phyloP scores from a whole-genome alignment of 2,329 filamentous ascomycete genomes.

The Penicillium sp. region DNA sequence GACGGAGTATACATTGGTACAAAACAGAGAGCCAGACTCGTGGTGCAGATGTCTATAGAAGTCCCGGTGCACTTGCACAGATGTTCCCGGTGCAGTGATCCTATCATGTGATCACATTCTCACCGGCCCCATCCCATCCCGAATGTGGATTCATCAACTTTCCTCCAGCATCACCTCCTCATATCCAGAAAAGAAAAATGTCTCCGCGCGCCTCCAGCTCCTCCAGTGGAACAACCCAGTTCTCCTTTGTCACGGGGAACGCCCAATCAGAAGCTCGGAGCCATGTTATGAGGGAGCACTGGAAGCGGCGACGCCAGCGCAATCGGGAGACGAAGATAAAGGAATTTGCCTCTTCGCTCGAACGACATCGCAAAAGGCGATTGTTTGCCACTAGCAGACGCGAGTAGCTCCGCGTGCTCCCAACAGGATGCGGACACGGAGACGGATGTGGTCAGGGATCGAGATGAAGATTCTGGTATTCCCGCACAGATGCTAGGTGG shows the following conservation, averaged over 20 bases:
- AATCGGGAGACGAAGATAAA: slow-evolving; percentile 16
- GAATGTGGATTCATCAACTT: background rate
- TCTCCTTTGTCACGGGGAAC: slow-evolving; percentile 28
- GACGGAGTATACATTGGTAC: no score
- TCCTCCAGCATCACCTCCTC: background rate
- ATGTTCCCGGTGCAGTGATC: background rate
- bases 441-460: no score
- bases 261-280: slow-evolving; percentile 31
- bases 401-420: background rate
- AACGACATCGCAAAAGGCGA: background rate
- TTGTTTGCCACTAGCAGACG: background rate
- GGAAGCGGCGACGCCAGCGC: slow-evolving; percentile 34
- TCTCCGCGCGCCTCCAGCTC: background rate
- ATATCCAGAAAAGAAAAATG: background rate
- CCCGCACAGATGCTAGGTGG: slow-evolving; percentile 27
- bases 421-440: background rate
- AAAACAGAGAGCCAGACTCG: no score
- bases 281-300: slow-evolving; percentile 45
- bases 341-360: slow-evolving; percentile 5
- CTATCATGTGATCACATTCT: background rate
- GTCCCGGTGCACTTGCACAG: no score
- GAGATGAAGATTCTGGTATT: slow-evolving; percentile 1
- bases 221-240: slow-evolving; percentile 15
- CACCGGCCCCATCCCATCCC: no score
- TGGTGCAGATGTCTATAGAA: no score